These are phyloP conservation scores for Lepidium aucheri DNA, from an alignment of 345 rosid species.

Conservation along the genomic window DNA sequence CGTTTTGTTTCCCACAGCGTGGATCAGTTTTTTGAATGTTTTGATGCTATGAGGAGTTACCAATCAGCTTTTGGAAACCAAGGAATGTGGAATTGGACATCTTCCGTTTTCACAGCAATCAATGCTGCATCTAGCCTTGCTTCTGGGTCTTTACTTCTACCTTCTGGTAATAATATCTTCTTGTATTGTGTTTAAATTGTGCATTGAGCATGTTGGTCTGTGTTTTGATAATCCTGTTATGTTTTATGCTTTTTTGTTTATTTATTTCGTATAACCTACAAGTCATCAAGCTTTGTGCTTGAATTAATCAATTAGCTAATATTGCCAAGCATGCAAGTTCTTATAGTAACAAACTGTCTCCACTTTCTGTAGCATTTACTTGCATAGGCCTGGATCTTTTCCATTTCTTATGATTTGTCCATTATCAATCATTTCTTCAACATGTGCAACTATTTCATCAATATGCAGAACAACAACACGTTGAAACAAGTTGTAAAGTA, in stretches of 20 bases:
- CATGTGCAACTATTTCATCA: constrained; percentile 9
- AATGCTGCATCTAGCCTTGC: constrained; percentile 99
- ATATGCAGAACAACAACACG: constrained; percentile 71
- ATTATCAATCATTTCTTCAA: not conserved
- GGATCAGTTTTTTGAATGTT: constrained; percentile 95
- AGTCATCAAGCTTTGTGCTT: constrained; percentile 5
- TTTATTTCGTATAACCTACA: not conserved
- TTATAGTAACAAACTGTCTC: constrained; percentile 4
- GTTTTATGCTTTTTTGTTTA: not conserved
- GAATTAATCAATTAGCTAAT: not conserved
- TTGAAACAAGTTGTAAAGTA: constrained; percentile 60
- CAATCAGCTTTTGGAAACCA: constrained; percentile 84
- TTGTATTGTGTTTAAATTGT: constrained; percentile 6
- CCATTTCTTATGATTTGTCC: constrained; percentile 5
- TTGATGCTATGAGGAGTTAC: constrained; percentile 82
- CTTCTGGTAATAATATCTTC: constrained; percentile 51
- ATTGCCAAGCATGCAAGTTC: not conserved
- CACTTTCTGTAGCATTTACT: not conserved
- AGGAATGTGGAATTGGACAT: constrained; percentile 96
- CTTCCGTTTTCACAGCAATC: constrained; percentile 90
- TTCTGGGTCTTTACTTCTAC: constrained; percentile 74
- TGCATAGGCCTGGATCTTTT: not conserved
- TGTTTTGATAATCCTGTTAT: constrained; percentile 1
- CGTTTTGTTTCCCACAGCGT: constrained; percentile 40
- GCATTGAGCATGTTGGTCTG: constrained; percentile 6